phyloP scores from a whole-genome alignment of 148 eudicot genomes.

The Nepenthes gracilis region DNA sequence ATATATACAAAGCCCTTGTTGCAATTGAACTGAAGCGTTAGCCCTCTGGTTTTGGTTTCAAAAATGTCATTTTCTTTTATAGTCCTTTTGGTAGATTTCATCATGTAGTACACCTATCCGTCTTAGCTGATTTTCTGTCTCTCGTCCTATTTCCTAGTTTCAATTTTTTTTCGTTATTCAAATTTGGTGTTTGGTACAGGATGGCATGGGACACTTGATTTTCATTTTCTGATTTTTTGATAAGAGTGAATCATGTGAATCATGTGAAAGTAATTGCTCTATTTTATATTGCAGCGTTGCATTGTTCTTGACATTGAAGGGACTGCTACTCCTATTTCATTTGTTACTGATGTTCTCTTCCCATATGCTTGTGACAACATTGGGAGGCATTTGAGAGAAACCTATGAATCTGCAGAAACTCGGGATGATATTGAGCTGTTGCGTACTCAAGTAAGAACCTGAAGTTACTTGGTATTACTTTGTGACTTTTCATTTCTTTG shows the following conservation, averaged over 20 bases:
- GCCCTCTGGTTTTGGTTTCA: too few species aligned
- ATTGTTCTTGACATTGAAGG: constrained; percentile 99
- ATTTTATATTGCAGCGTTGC: constrained; percentile 51
- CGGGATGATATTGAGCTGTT: constrained; percentile 80
- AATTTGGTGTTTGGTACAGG: too few species aligned
- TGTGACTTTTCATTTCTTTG: background rate
- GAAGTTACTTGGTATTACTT: background rate
- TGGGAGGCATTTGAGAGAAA: constrained; percentile 78
- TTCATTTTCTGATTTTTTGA: background rate
- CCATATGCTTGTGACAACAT: constrained; percentile 88
- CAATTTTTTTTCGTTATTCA: too few species aligned
- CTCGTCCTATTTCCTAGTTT: too few species aligned
- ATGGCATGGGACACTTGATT: too few species aligned
- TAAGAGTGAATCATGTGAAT: constrained; percentile 1
- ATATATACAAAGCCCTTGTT: too few species aligned
- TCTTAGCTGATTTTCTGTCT: too few species aligned
- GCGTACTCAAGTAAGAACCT: constrained; percentile 62
- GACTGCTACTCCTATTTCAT: constrained; percentile 95
- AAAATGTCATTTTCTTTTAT: too few species aligned
- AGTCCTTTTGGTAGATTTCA: too few species aligned
- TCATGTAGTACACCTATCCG: too few species aligned
- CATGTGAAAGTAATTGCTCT: constrained; percentile 2
- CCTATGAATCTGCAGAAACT: constrained; percentile 69
- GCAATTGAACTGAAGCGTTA: too few species aligned
- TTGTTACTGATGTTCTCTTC: constrained; percentile 86